These are phyloP conservation scores for Vitis rotundifolia DNA, from an alignment of 164 flowering plant genomes.

Conservation along the genomic window DNA sequence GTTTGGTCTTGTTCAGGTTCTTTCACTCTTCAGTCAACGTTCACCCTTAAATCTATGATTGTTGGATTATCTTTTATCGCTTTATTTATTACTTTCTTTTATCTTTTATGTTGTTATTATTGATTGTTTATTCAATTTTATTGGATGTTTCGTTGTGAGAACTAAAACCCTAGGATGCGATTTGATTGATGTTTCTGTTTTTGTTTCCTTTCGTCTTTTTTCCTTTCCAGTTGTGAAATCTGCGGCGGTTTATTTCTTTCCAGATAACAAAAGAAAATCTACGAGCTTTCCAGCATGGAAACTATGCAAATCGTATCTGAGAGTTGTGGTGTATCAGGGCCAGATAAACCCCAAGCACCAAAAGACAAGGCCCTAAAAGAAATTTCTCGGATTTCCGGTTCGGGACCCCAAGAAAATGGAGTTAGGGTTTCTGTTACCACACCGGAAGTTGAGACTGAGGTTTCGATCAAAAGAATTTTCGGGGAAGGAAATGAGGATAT, in stretches of 20 bases:
- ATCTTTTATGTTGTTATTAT: background rate
- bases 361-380: constrained; percentile 10
- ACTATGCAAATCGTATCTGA: constrained; percentile 9
- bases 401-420: constrained; percentile 20
- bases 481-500: background rate
- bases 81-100: background rate
- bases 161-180: constrained; percentile 6
- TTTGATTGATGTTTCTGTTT: background rate
- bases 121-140: background rate
- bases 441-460: constrained; percentile 13
- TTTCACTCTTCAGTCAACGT: no score
- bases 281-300: constrained; percentile 20
- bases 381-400: constrained; percentile 1
- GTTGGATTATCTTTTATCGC: no score
- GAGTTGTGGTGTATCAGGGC: background rate
- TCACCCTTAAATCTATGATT: no score
- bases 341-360: constrained; percentile 9
- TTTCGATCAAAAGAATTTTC: background rate
- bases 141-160: background rate
- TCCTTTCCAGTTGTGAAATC: constrained; percentile 9
- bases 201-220: constrained; percentile 2
- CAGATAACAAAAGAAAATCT: background rate
- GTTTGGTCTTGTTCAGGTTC: no score
- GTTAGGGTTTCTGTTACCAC: constrained; percentile 15
- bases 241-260: background rate